Evolutionary conservation across 2,329 filamentous ascomycete genomes (phyloP).

Genomic region (Sporothrix pallida): DNA sequence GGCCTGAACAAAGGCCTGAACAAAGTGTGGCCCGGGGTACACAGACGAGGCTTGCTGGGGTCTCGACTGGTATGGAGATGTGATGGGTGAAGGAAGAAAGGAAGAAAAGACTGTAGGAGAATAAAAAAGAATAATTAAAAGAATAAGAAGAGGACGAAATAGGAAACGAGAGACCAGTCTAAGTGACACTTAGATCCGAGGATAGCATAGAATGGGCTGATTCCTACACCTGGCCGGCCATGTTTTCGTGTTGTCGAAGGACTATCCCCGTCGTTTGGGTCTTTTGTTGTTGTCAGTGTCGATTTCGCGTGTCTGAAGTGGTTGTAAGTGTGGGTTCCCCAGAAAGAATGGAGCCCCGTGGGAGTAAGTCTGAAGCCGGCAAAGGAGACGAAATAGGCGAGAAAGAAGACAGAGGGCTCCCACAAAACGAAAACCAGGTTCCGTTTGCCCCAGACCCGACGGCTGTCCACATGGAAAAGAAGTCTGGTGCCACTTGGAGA

Average conservation of each 20-base stretch:
- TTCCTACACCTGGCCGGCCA: background rate
- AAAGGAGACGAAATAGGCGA: background rate
- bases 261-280: background rate
- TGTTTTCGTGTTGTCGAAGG: background rate
- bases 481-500: background rate
- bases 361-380: background rate
- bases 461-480: background rate
- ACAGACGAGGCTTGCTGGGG: background rate
- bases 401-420: background rate
- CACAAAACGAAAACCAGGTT: conserved; percentile 1
- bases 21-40: background rate
- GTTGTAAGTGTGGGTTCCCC: conserved; percentile 10
- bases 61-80: conserved; percentile 8
- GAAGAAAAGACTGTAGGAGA: background rate
- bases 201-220: background rate
- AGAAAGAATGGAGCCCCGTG: conserved; percentile 9
- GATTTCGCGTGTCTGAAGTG: background rate
- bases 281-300: conserved; percentile 13
- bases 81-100: background rate
- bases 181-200: conserved; percentile 9
- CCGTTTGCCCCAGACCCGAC: conserved; percentile 11
- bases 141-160: background rate
- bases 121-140: background rate
- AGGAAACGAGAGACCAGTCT: background rate
- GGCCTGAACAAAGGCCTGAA: background rate